Evolutionary conservation across 768 basidiomycete species (phyloP).

Genomic region (Trametes cinnabarina): DNA sequence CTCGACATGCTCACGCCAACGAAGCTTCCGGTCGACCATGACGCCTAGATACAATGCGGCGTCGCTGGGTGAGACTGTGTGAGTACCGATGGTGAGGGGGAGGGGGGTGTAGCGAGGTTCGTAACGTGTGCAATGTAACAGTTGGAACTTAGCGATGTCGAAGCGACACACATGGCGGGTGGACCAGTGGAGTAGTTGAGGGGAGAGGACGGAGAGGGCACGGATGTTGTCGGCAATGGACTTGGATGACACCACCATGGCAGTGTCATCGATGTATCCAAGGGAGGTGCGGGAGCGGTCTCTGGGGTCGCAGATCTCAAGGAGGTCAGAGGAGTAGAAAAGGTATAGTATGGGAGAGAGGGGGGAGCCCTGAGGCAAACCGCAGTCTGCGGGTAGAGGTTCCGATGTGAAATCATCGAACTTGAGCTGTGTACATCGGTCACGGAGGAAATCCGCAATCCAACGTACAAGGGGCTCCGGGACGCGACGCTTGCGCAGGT

Average conservation of each 20-base stretch:
- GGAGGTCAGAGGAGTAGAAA: constrained; percentile 33
- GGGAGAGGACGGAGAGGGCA: not conserved
- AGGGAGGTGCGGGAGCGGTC: constrained; percentile 6
- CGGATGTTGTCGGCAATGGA: not conserved
- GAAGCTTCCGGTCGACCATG: not conserved
- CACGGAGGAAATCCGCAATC: constrained; percentile 15
- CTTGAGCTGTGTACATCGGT: constrained; percentile 16
- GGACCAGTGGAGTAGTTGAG: constrained; percentile 25
- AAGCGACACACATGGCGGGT: constrained; percentile 26
- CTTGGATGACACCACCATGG: constrained; percentile 16
- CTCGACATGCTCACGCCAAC: not conserved
- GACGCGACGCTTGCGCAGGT: constrained; percentile 11
- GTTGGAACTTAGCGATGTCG: constrained; percentile 20
- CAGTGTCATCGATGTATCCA: constrained; percentile 21
- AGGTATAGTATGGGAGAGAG: constrained; percentile 31
- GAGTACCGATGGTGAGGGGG: not conserved
- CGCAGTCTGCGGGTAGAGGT: constrained; percentile 20
- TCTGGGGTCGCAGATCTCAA: constrained; percentile 7
- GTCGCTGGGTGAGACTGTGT: not conserved
- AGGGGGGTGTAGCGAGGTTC: not conserved
- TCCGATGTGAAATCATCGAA: constrained; percentile 29
- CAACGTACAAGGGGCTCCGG: constrained; percentile 18
- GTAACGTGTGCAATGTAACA: not conserved
- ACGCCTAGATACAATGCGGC: not conserved
- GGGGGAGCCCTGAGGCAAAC: constrained; percentile 33